Evolutionary conservation across 78 protist species (phyloP).

Genomic region (Dictyostelium capitatum): DNA sequence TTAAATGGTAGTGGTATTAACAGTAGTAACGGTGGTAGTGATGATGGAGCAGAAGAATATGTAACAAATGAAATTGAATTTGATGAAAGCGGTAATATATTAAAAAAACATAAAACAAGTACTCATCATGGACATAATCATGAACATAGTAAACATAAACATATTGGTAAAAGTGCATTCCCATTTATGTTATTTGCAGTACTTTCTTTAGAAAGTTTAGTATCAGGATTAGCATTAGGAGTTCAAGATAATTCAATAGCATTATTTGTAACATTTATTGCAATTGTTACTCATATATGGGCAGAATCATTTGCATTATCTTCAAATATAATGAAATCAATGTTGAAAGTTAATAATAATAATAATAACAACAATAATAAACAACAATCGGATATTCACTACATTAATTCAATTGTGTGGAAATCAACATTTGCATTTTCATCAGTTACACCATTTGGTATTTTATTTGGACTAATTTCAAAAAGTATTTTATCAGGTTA

Average conservation of each 20-base stretch:
- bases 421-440: background rate
- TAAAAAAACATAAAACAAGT: background rate
- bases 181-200: constrained; percentile 5
- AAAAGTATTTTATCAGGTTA: background rate
- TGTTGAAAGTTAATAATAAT: too few relatives aligned
- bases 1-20: too few relatives aligned
- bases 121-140: background rate
- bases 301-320: background rate
- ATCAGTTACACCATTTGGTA: background rate
- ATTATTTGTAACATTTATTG: background rate
- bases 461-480: background rate
- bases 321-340: background rate
- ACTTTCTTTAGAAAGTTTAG: background rate
- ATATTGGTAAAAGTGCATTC: background rate
- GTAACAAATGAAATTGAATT: background rate
- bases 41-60: background rate
- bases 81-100: background rate
- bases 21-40: too few relatives aligned
- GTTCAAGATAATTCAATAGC: background rate
- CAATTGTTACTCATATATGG: constrained; percentile 10
- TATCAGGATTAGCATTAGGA: background rate
- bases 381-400: too few relatives aligned
- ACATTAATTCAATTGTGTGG: background rate
- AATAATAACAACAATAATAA: too few relatives aligned
- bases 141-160: background rate